These are phyloP conservation scores for Aspergillus sparsus DNA, from an alignment of 495 filamentous ascomycete species.

Conservation along the genomic window DNA sequence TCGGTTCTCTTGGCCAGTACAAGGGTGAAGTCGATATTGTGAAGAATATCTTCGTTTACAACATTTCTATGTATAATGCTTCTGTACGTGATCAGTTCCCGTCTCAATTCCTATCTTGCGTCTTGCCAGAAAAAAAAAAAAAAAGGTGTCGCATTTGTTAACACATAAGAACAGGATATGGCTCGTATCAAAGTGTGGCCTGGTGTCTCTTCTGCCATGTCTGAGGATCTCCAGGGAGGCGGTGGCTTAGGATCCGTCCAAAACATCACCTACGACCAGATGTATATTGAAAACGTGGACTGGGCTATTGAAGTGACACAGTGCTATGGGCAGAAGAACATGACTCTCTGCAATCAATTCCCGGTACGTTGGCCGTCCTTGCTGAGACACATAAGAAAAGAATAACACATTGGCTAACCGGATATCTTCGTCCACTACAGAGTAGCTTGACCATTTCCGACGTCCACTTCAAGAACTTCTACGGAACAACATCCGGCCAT, in stretches of 20 bases:
- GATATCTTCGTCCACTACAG: slow-evolving; percentile 16
- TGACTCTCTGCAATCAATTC: slow-evolving; percentile 60
- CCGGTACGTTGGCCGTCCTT: slow-evolving; percentile 36
- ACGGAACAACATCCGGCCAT: slow-evolving; percentile 55
- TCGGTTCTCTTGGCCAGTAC: slow-evolving; percentile 71
- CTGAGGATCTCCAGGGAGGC: slow-evolving; percentile 60
- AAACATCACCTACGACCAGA: slow-evolving; percentile 59
- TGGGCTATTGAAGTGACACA: slow-evolving; percentile 66
- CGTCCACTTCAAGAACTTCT: slow-evolving; percentile 54
- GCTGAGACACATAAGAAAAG: background rate
- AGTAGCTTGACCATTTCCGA: slow-evolving; percentile 60
- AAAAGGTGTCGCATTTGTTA: background rate
- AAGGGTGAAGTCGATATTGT: slow-evolving; percentile 63
- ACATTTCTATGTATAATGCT: slow-evolving; percentile 66
- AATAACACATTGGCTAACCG: background rate
- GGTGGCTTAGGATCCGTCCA: slow-evolving; percentile 57
- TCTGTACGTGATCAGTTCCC: slow-evolving; percentile 32
- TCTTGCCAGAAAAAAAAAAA: background rate
- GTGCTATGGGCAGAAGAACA: slow-evolving; percentile 65
- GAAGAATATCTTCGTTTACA: slow-evolving; percentile 64
- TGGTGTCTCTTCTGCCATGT: slow-evolving; percentile 49
- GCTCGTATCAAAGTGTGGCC: slow-evolving; percentile 75
- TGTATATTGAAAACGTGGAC: slow-evolving; percentile 59
- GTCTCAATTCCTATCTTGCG: background rate
- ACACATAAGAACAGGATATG: slow-evolving; percentile 47